Base-by-base conservation (phyloP, 768 basidiomycete genomes). In the Cystobasidium ongulense region DNA sequence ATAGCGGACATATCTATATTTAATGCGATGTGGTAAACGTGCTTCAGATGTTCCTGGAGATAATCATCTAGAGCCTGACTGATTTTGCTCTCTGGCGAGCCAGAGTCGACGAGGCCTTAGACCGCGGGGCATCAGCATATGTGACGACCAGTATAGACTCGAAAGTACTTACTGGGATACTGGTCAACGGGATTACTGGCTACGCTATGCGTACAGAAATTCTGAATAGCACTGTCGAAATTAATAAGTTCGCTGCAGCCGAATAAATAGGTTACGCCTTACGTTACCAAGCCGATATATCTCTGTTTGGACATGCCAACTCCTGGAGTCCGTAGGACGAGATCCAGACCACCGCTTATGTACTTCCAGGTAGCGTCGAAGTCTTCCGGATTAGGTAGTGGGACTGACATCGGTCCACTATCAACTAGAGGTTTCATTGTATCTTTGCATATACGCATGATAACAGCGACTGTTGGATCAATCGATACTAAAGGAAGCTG, bases 1-100 rank as follows among this genome's bases (percentile, higher is more conserved):
- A 95, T 90, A 78, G 95, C 92, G 79, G 90, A 88, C 27, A 96
- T 82, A 25, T 84, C 78, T 66, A 94, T 91, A 25, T 84, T 78
- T 66, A 94, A 91, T 13, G 90, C 87, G 81, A 84, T 83, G 92
- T n/a, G 10, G 73, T 76, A 50, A n/a, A 50, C 10, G 15, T 8
- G 10, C 7, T 17, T 4, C 46, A 50, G n/a, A n/a, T 50, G n/a
- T 3, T 50, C 46, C 15, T n/a, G 46, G 3, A 50, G 21, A n/a
- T 50, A 50, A 4, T 50, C 46, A 3, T 41, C 39, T 41, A 18
- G 39, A 41, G 39, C 39, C n/a, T n/a, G n/a, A n/a, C n/a, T n/a
- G n/a, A n/a, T n/a, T n/a, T n/a, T n/a, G n/a, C n/a, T n/a, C n/a
- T n/a, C n/a, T n/a, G n/a, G n/a, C n/a, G n/a, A n/a, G n/a, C n/a